Percentiles rank a stretch among this genome's conserved stretches.
Conservation (phyloP, 176 grass and related monocot species). For the maize (Zea mays) region DNA sequence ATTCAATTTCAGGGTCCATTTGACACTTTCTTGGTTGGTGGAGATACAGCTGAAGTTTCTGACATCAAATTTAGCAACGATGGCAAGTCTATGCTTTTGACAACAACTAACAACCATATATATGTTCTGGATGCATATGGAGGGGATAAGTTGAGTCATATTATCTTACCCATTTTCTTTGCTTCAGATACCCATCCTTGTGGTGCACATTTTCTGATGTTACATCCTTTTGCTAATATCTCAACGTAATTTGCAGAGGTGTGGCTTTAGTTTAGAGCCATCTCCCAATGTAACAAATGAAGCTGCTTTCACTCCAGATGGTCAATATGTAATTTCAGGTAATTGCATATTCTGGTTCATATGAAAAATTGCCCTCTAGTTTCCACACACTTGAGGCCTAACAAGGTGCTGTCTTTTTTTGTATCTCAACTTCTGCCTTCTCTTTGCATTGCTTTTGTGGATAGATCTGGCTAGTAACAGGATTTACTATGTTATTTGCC, state of each 20-base stretch:
- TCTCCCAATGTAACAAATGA: constrained; percentile 83
- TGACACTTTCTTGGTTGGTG: constrained; percentile 93
- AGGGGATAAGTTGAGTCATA: constrained; percentile 74
- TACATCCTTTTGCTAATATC: constrained; percentile 16
- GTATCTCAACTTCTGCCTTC: not conserved
- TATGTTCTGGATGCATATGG: constrained; percentile 98
- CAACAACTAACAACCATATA: constrained; percentile 95
- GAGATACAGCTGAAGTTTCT: constrained; percentile 94
- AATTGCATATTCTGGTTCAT: constrained; percentile 12
- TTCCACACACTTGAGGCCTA: not conserved
- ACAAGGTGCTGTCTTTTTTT: not conserved
- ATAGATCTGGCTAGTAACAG: not conserved
- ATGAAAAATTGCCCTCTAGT: not conserved
- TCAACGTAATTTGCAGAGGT: constrained; percentile 57
- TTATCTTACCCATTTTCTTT: not conserved
- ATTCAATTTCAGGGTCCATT: constrained; percentile 80
- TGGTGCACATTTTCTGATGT: constrained; percentile 23
- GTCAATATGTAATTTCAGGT: constrained; percentile 95
- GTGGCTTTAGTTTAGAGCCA: constrained; percentile 95
- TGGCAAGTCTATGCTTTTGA: constrained; percentile 96
- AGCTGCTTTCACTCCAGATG: constrained; percentile 96
- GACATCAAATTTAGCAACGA: constrained; percentile 99
- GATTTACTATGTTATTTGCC: constrained; percentile 17
- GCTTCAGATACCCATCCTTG: not conserved
- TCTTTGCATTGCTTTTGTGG: not conserved